Evolutionary conservation across 2,329 filamentous ascomycete genomes (phyloP).

Genomic region (Alternaria hordeiaustralica): DNA sequence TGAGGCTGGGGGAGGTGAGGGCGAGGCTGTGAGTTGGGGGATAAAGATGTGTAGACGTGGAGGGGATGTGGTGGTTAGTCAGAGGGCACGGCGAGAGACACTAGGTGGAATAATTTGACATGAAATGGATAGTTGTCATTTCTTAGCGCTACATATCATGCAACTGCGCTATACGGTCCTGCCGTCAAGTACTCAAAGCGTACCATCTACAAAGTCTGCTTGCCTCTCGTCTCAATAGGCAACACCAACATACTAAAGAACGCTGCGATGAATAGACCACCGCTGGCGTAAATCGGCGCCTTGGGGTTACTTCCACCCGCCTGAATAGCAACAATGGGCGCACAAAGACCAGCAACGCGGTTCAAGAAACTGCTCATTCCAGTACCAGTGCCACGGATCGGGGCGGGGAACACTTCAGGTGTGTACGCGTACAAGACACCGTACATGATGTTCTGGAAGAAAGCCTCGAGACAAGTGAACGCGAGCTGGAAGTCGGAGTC

Average conservation of each 20-base stretch:
- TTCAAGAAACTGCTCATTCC: conserved; percentile 77
- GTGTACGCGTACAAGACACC: conserved; percentile 79
- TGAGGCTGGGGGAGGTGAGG: neutral
- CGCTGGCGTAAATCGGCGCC: conserved; percentile 53
- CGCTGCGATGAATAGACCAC: conserved; percentile 53
- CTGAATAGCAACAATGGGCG: conserved; percentile 68
- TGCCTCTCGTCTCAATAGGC: conserved; percentile 54
- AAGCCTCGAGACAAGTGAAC: conserved; percentile 72
- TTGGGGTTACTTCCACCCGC: conserved; percentile 48
- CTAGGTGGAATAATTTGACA: neutral
- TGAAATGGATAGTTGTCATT: neutral
- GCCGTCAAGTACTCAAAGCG: neutral
- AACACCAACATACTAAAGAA: conserved; percentile 51
- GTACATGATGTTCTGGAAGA: conserved; percentile 67
- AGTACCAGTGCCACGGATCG: conserved; percentile 73
- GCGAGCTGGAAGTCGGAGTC: conserved; percentile 65
- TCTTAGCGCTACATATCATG: neutral
- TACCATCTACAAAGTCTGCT: conserved; percentile 47
- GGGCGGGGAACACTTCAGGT: conserved; percentile 77
- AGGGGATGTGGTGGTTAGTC: neutral
- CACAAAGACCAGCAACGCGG: conserved; percentile 69
- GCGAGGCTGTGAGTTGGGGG: neutral
- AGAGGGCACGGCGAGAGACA: neutral
- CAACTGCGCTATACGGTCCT: neutral
- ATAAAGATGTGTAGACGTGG: neutral